A percentile compares a stretch with the other conserved stretches of the same genome.
Evolutionary conservation across 306 rosid species (phyloP).

Genomic region (Notholithocarpus densiflorus): DNA sequence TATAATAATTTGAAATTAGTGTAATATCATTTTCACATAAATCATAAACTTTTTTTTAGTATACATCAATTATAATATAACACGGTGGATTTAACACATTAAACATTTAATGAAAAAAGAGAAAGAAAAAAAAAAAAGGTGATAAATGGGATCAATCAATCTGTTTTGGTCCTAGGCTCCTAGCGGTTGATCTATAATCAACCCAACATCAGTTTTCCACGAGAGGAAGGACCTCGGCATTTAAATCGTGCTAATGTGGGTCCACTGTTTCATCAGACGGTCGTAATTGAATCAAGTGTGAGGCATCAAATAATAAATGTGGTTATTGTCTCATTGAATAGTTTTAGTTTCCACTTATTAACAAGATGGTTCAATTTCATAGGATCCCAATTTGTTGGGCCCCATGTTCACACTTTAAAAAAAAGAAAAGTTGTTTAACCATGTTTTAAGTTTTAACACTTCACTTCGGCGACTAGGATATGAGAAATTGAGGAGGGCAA

Average conservation of each 20-base stretch:
- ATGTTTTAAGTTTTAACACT: too few species aligned
- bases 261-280: background rate
- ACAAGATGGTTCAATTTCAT: background rate
- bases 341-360: too few species aligned
- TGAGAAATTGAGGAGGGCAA: conserved; percentile 14
- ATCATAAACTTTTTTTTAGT: too few species aligned
- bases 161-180: background rate
- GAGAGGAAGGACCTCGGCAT: background rate
- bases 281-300: too few species aligned
- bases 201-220: conserved; percentile 23
- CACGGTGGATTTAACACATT: too few species aligned
- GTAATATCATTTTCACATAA: too few species aligned
- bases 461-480: background rate
- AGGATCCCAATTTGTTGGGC: background rate
- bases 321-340: too few species aligned
- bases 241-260: background rate
- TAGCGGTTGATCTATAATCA: conserved; percentile 12
- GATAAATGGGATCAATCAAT: conserved; percentile 16
- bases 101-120: too few species aligned
- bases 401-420: background rate
- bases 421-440: too few species aligned
- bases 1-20: too few species aligned
- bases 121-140: accelerated
- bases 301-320: too few species aligned
- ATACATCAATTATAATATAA: too few species aligned